Percentiles rank a stretch among this genome's conserved stretches.
These are phyloP conservation scores for Backusella liffmaniae DNA, from an alignment of 192 early-diverging fungal genomes.

Conservation along the genomic window DNA sequence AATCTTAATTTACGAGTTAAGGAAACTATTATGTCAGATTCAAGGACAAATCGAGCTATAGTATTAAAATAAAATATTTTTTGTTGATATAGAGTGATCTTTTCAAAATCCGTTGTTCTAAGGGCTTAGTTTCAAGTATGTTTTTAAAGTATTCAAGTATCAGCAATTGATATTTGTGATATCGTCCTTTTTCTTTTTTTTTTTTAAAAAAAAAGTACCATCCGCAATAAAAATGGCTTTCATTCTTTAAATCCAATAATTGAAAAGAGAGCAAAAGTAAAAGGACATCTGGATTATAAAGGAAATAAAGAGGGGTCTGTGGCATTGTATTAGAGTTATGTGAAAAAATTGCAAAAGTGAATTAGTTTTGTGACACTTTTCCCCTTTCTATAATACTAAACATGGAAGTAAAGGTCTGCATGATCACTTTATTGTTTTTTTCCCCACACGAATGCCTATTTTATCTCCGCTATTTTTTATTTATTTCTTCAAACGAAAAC, in stretches of 20 bases:
- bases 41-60: neutral
- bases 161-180: no score
- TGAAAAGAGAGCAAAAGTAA: neutral
- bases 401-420: neutral
- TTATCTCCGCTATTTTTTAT: neutral
- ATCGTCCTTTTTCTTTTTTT: neutral
- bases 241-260: neutral
- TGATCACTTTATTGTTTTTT: conserved; percentile 5
- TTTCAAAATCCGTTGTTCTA: neutral
- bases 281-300: neutral
- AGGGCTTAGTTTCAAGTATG: neutral
- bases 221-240: neutral
- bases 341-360: neutral
- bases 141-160: neutral
- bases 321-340: neutral
- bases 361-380: neutral
- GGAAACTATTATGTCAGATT: conserved; percentile 4
- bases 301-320: neutral
- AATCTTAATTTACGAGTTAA: neutral
- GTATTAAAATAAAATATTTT: neutral
- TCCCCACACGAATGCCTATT: neutral
- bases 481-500: neutral
- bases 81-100: neutral
- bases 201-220: neutral
- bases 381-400: conserved; percentile 6